Percentiles rank a stretch among this genome's conserved stretches.
phyloP scores from a whole-genome alignment of 768 basidiomycete genomes.

The Kwoniella sp. region DNA sequence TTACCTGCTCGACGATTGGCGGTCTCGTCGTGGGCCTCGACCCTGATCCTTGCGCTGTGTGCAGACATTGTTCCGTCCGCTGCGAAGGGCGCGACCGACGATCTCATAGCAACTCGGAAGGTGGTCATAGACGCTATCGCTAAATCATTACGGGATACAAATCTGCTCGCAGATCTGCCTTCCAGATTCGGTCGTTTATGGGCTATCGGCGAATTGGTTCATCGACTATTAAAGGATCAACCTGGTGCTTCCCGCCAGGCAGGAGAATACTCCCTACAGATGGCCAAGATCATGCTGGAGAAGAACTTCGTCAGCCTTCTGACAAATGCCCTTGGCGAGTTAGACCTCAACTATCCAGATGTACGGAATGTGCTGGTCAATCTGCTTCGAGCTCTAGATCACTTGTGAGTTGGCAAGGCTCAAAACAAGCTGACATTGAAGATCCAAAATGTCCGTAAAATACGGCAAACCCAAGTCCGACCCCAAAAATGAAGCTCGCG shows the following conservation, averaged over 20 bases:
- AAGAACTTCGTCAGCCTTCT: constrained; percentile 89
- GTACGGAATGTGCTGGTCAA: constrained; percentile 79
- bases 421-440: constrained; percentile 42
- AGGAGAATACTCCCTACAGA: constrained; percentile 75
- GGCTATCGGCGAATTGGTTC: constrained; percentile 78
- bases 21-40: constrained; percentile 55
- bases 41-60: constrained; percentile 86
- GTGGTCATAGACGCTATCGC: constrained; percentile 84
- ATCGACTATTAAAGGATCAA: constrained; percentile 77
- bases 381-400: constrained; percentile 81
- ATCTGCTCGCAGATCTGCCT: constrained; percentile 59
- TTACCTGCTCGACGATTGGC: constrained; percentile 36
- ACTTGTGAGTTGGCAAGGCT: constrained; percentile 60
- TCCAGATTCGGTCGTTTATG: constrained; percentile 80
- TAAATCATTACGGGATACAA: constrained; percentile 76
- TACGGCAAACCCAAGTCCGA: constrained; percentile 68
- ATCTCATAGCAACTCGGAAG: constrained; percentile 85
- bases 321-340: constrained; percentile 80
- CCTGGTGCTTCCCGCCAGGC: constrained; percentile 54
- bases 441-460: constrained; percentile 95
- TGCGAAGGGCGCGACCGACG: constrained; percentile 67
- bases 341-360: constrained; percentile 93
- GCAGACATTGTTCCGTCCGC: constrained; percentile 71
- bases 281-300: constrained; percentile 97
- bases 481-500: constrained; percentile 41